Percentiles rank a stretch among this genome's conserved stretches.
Evolutionary conservation across 2,329 filamentous ascomycete genomes (phyloP).

Genomic region (Xylariaceae sp.): DNA sequence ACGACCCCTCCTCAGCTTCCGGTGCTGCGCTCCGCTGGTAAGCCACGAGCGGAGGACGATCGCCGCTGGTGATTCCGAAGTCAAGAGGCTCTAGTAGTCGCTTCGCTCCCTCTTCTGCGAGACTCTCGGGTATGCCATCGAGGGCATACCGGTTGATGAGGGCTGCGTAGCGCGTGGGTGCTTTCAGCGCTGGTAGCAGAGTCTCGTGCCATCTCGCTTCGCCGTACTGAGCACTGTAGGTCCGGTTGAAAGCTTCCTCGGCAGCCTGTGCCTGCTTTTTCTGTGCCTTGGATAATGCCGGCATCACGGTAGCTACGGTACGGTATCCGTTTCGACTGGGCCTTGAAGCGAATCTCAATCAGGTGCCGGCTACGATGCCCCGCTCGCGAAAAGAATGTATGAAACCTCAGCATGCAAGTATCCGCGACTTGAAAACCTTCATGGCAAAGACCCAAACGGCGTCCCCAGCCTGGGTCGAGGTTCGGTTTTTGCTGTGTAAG

Average conservation of each 20-base stretch:
- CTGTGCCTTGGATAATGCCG: constrained; percentile 19
- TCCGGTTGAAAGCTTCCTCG: constrained; percentile 19
- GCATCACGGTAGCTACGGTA: no score
- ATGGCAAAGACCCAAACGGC: no score
- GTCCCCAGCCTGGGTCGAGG: no score
- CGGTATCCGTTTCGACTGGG: no score
- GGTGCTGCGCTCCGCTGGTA: constrained; percentile 12
- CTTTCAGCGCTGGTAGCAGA: constrained; percentile 18
- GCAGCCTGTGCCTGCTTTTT: constrained; percentile 17
- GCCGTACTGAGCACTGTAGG: constrained; percentile 16
- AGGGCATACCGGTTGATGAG: constrained; percentile 18
- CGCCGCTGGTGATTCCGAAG: constrained; percentile 7
- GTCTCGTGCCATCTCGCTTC: constrained; percentile 19
- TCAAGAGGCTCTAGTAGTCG: background rate
- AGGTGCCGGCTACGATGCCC: no score
- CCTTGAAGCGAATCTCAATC: no score
- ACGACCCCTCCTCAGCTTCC: constrained; percentile 7
- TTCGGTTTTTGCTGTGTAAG: no score
- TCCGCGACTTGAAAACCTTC: no score
- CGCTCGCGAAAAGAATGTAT: no score
- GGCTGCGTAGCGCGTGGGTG: constrained; percentile 20
- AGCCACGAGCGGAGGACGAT: constrained; percentile 4
- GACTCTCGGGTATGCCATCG: constrained; percentile 7
- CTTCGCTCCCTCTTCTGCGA: constrained; percentile 8
- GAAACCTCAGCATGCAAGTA: no score